Percentiles rank a stretch among this genome's conserved stretches.
Evolutionary conservation across 768 basidiomycete species (phyloP).

Genomic region (Steccherinum ochraceum): DNA sequence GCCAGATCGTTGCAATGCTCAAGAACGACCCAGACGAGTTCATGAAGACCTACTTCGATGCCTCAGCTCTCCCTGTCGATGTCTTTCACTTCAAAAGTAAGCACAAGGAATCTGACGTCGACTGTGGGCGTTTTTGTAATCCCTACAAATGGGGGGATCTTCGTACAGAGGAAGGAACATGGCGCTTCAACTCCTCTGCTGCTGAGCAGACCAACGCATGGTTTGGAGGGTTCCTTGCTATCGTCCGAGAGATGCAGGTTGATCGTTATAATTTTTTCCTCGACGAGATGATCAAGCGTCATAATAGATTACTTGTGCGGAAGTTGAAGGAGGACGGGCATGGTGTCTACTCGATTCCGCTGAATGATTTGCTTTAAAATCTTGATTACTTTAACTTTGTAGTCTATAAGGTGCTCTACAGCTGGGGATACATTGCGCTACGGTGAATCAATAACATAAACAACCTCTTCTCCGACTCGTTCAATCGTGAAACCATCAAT

Average conservation of each 20-base stretch:
- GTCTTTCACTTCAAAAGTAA: constrained; percentile 19
- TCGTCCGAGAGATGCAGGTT: constrained; percentile 29
- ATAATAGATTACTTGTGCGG: no score
- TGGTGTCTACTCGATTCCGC: no score
- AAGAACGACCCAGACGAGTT: constrained; percentile 14
- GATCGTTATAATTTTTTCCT: constrained; percentile 30
- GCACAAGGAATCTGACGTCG: constrained; percentile 14
- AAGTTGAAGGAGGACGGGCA: no score
- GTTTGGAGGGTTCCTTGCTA: constrained; percentile 19
- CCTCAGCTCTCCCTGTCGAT: constrained; percentile 14
- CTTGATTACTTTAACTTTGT: no score
- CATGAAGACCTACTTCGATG: constrained; percentile 6
- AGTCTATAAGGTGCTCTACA: no score
- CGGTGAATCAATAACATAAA: no score
- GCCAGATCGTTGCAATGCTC: constrained; percentile 16
- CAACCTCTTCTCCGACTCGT: no score
- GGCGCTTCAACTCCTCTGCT: constrained; percentile 22
- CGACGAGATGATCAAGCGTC: constrained; percentile 29
- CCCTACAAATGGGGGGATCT: constrained; percentile 10
- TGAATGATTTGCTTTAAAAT: no score
- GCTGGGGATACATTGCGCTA: no score
- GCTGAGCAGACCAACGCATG: constrained; percentile 21
- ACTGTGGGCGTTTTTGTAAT: constrained; percentile 16
- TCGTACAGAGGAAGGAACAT: constrained; percentile 6
- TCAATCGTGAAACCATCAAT: no score